Percentiles rank a stretch among this genome's conserved stretches.
Evolutionary conservation across 2,329 filamentous ascomycete genomes (phyloP).

Genomic region (Cytospora chrysosperma): DNA sequence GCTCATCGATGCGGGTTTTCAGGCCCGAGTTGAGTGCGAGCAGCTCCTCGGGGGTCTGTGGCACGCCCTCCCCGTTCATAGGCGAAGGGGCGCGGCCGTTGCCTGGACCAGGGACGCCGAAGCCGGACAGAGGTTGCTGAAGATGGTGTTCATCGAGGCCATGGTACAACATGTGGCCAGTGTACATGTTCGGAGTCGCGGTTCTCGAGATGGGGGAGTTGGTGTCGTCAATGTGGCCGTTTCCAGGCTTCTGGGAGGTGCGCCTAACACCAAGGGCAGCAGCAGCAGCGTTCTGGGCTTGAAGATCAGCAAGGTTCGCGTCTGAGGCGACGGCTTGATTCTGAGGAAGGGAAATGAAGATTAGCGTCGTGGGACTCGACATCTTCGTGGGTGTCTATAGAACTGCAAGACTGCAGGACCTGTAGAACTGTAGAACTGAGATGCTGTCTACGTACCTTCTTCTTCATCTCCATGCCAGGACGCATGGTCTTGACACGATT

Average conservation of each 20-base stretch:
- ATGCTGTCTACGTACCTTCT: constrained; percentile 63
- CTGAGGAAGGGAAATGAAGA: constrained; percentile 24
- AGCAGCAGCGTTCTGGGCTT: constrained; percentile 46
- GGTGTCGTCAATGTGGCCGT: constrained; percentile 71
- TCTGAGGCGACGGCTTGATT: constrained; percentile 44
- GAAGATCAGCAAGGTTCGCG: constrained; percentile 60
- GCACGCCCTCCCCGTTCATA: constrained; percentile 61
- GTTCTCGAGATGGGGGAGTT: constrained; percentile 79
- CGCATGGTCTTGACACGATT: constrained; percentile 91
- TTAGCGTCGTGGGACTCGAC: constrained; percentile 18
- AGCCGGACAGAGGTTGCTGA: constrained; percentile 52
- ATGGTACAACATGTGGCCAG: constrained; percentile 76
- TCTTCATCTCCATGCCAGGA: constrained; percentile 74
- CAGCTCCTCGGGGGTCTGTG: constrained; percentile 78
- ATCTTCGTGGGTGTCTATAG: constrained; percentile 14
- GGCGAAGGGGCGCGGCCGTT: constrained; percentile 51
- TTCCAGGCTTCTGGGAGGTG: constrained; percentile 68
- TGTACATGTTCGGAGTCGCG: constrained; percentile 73
- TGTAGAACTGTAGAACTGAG: background rate
- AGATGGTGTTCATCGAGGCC: constrained; percentile 72
- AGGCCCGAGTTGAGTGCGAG: constrained; percentile 78
- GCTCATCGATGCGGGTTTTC: constrained; percentile 92
- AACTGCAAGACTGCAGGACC: no score
- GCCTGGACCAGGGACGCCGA: constrained; percentile 52
- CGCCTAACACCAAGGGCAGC: constrained; percentile 57